Evolutionary conservation across 441 rosid species (phyloP), one percentile per base, ranked within the genome.

Genomic region (Populus hybrid): DNA sequence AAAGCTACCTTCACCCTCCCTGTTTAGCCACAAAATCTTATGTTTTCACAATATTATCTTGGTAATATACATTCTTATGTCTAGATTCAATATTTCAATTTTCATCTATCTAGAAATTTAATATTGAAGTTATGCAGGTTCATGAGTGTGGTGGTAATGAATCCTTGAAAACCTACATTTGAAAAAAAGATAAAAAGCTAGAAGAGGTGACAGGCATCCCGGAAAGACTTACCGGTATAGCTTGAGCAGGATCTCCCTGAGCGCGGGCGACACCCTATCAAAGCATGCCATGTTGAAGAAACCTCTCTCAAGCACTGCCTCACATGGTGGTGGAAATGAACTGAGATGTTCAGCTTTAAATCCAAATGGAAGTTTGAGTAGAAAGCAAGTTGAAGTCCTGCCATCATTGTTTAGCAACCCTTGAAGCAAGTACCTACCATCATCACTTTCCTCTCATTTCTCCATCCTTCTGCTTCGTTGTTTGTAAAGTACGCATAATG

Each of bases 251-350:
- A 88, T 86, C 76, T 91, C 87, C 86, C 85, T 90, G 67, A 92
- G 76, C 18, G 91, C 89, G 3, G 94, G 97, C 32, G 98, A 94
- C 61, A 89, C 89, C 83, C 92, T 88, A 70, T 87, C 88, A 66
- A 90, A 89, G 81, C 88, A 83, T 42, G 90, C 91, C 94, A 90
- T 89, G 73, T 59, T 77, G 74, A 26, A 14, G 21, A 42, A 46
- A 72, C 67, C 73, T 76, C 81, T 72, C 73, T 72, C 68, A 59
- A 32, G 30, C 34, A 69, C 28, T 10, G 21, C 36, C 54, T 50
- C 69, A 46, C 35, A 34, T 11, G 10, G 12, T 65, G 23, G 42
- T 9, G 35, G 12, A 65, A 57, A 72, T 59, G 67, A 70, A 61
- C n/a, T 24, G 73, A 57, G 67, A 38, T 38, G 72, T 38, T 0